phyloP scores from a whole-genome alignment of 1,139 yeast species.

The Protomyces lactucae-debilis region DNA sequence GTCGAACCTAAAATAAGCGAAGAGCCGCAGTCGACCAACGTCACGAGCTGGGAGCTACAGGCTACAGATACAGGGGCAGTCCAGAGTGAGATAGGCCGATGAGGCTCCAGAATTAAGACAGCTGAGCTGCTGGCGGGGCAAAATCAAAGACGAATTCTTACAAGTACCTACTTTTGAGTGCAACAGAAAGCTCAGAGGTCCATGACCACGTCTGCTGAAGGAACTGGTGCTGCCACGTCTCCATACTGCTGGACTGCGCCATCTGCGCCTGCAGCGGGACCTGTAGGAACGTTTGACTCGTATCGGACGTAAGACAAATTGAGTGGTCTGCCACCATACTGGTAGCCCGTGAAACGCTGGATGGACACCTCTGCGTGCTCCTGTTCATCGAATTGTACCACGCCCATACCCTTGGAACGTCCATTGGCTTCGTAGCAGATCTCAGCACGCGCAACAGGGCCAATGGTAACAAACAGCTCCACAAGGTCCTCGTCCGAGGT shows the following conservation, averaged over 20 bases:
- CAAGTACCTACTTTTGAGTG: too few species aligned
- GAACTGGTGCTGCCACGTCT: background rate
- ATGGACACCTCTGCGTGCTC: conserved; percentile 74
- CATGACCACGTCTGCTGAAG: background rate
- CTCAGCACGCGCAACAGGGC: conserved; percentile 71
- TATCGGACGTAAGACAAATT: conserved; percentile 34
- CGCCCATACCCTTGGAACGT: conserved; percentile 76
- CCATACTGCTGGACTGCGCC: background rate
- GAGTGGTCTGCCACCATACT: conserved; percentile 32
- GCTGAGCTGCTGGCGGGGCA: too few species aligned
- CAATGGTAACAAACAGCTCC: conserved; percentile 83
- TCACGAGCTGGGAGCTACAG: background rate
- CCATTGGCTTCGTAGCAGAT: conserved; percentile 63
- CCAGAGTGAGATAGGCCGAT: too few species aligned
- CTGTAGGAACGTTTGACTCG: conserved; percentile 17
- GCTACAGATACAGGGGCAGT: too few species aligned
- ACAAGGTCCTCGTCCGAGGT: conserved; percentile 79
- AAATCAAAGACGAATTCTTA: too few species aligned
- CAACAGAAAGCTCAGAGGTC: background rate
- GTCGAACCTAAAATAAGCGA: background rate
- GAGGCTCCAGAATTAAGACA: too few species aligned
- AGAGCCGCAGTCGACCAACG: background rate
- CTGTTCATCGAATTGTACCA: conserved; percentile 66
- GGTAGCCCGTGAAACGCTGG: conserved; percentile 42
- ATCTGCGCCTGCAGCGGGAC: conserved; percentile 1